Conservation (phyloP, 2,329 filamentous ascomycete species). For the Phialocephala sp. region DNA sequence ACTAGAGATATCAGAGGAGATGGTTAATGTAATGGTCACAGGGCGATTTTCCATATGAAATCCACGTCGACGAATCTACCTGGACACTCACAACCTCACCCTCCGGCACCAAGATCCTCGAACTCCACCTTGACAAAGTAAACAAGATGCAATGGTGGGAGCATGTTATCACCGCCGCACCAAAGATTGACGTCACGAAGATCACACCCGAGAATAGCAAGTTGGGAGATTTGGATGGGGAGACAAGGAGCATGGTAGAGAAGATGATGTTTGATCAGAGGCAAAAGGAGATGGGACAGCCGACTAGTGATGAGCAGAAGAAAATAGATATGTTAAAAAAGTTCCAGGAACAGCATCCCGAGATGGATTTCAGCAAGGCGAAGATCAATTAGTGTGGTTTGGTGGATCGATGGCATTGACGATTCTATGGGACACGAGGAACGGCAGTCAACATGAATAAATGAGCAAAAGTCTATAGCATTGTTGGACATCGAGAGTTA, state of each 20-base stretch:
- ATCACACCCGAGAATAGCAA: constrained; percentile 93
- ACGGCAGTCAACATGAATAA: background rate
- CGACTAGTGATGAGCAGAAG: constrained; percentile 92
- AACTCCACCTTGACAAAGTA: constrained; percentile 89
- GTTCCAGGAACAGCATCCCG: constrained; percentile 66
- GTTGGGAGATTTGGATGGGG: constrained; percentile 89
- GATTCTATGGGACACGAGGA: background rate
- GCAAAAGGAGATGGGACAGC: constrained; percentile 91
- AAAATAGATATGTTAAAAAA: constrained; percentile 92
- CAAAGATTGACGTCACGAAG: constrained; percentile 93
- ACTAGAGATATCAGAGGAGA: background rate
- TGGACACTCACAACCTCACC: constrained; percentile 84
- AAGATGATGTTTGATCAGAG: constrained; percentile 99
- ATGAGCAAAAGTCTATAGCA: constrained; percentile 1
- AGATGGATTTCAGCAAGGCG: constrained; percentile 73
- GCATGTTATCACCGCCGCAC: constrained; percentile 84
- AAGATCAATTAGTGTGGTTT: constrained; percentile 58
- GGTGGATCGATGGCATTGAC: background rate
- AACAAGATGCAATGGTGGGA: constrained; percentile 99
- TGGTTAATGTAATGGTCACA: constrained; percentile 46
- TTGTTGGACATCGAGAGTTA: background rate
- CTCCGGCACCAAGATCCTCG: constrained; percentile 69
- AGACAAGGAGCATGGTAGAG: constrained; percentile 97
- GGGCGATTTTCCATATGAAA: constrained; percentile 83
- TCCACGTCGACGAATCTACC: constrained; percentile 85